Base-by-base conservation (phyloP, 2,329 filamentous ascomycete genomes). In the Paecilomyces dactylethromorphus region DNA sequence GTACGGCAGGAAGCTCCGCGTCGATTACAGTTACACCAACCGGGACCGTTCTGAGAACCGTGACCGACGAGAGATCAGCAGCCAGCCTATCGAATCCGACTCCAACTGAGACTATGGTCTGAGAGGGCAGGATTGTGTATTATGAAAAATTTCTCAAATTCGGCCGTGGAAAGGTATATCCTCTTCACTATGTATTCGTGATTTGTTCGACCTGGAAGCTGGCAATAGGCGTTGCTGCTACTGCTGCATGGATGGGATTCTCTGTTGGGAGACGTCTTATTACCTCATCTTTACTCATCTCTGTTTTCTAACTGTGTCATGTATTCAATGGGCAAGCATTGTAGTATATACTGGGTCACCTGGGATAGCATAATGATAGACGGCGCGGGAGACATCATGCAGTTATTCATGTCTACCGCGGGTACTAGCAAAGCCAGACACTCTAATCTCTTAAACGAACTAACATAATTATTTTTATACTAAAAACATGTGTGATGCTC, bases 1-100 rank as follows among this genome's bases (percentile, higher is more conserved):
- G n/a, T 87, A 87, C 66, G 87, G 87, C 50, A 83, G 91, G 58
- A 69, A 73, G 56, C 76, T 96, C 64, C 82, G 82, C 58, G 65
- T 92, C 24, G 88, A 91, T 72, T 95, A 77, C 75, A 82, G 82
- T 63, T 68, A 56, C 15, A 67, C 55, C 56, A 65, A 29, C 35
- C 67, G 33, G 33, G 52, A 21, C 50, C 15, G n/a, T 18, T 18
- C n/a, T 45, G n/a, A 45, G n/a, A 8, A 18, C 39, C 39, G 39
- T n/a, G 18, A 18, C 39, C 39, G n/a, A 18, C 15, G 39, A 18
- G 5, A 18, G n/a, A 45, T 8, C 39, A 18, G 5, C 39, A 21
- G 15, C 15, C 39, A 45, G 10, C 39, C 39, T 45, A 45, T 15
- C n/a, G 39, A 45, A 10, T 21, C 39, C 21, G 39, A 18, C 8